Percentiles rank a stretch among this genome's conserved stretches.
Evolutionary conservation across 805 yeast species (phyloP).

Genomic region (Saccharomyces kudriavzevii): DNA sequence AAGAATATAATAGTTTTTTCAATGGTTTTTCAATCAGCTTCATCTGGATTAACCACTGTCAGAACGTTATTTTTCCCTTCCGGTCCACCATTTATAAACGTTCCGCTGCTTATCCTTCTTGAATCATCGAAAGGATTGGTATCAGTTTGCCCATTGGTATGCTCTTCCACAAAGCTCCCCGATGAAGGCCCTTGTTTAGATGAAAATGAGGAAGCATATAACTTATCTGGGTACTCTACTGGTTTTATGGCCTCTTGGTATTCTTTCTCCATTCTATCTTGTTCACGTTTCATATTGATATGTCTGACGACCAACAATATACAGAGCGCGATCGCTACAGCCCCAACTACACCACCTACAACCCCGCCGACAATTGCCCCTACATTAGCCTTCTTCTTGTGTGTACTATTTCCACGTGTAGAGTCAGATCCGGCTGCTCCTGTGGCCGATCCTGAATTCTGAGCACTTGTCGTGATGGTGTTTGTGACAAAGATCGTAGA

Average conservation of each 20-base stretch:
- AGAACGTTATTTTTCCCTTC: conserved; percentile 56
- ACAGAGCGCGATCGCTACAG: conserved; percentile 35
- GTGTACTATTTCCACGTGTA: conserved; percentile 2
- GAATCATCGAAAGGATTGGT: conserved; percentile 67
- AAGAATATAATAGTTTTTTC: neutral
- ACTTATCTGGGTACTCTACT: conserved; percentile 23
- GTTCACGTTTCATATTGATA: conserved; percentile 32
- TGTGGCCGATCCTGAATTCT: conserved; percentile 11
- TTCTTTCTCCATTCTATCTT: conserved; percentile 47
- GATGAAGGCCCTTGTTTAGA: conserved; percentile 8
- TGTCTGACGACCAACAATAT: conserved; percentile 35
- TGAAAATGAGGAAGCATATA: conserved; percentile 7
- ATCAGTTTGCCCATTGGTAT: conserved; percentile 2
- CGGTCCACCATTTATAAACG: conserved; percentile 74
- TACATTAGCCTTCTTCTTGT: conserved; percentile 24
- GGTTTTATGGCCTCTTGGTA: conserved; percentile 52
- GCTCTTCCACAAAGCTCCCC: conserved; percentile 8
- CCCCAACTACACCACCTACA: conserved; percentile 47
- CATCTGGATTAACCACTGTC: conserved; percentile 86
- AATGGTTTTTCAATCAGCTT: conserved; percentile 13
- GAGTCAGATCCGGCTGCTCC: conserved; percentile 8
- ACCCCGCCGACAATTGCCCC: conserved; percentile 62
- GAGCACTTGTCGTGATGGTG: conserved; percentile 17
- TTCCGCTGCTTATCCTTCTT: conserved; percentile 76
- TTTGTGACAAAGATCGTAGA: conserved; percentile 24